Percentiles rank a stretch among this genome's conserved stretches.
Evolutionary conservation across 2,329 filamentous ascomycete species (phyloP).

Genomic region (Stemphylium vesicarium): DNA sequence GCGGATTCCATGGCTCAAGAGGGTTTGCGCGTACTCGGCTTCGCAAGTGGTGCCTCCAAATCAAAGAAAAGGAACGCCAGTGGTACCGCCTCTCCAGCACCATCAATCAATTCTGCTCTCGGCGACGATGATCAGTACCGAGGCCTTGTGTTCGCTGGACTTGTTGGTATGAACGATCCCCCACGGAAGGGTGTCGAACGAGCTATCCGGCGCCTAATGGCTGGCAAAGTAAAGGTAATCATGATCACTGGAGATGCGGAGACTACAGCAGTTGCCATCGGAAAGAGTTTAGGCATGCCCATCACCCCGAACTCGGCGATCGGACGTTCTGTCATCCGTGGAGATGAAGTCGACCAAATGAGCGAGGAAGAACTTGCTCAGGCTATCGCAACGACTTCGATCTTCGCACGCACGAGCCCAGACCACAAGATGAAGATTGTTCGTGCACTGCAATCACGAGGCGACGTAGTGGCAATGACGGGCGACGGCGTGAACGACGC

Average conservation of each 20-base stretch:
- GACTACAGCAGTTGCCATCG: constrained; percentile 92
- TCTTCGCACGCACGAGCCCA: constrained; percentile 94
- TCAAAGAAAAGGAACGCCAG: constrained; percentile 36
- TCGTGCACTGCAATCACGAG: constrained; percentile 84
- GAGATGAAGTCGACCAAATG: constrained; percentile 94
- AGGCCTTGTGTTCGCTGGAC: constrained; percentile 84
- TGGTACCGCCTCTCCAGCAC: constrained; percentile 40
- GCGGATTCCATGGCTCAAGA: constrained; percentile 87
- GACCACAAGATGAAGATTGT: constrained; percentile 99
- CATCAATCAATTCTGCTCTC: constrained; percentile 30
- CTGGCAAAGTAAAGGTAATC: constrained; percentile 93
- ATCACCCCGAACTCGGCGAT: constrained; percentile 67
- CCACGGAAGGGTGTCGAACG: constrained; percentile 88
- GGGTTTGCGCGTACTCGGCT: constrained; percentile 87
- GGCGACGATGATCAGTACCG: constrained; percentile 77
- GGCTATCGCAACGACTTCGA: constrained; percentile 85
- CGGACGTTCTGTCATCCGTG: constrained; percentile 76
- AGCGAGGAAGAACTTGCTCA: constrained; percentile 81
- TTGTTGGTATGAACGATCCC: constrained; percentile 97
- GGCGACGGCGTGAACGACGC: constrained; percentile 98
- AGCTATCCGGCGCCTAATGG: constrained; percentile 87
- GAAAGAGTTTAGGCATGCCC: constrained; percentile 92
- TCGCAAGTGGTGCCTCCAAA: constrained; percentile 78
- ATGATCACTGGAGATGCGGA: constrained; percentile 99
- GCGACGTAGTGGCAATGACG: constrained; percentile 98